Percentiles rank a stretch among this genome's conserved stretches.
These are phyloP conservation scores for Endoconidiophora laricicola DNA, from an alignment of 2,329 filamentous ascomycete species.

Conservation along the genomic window DNA sequence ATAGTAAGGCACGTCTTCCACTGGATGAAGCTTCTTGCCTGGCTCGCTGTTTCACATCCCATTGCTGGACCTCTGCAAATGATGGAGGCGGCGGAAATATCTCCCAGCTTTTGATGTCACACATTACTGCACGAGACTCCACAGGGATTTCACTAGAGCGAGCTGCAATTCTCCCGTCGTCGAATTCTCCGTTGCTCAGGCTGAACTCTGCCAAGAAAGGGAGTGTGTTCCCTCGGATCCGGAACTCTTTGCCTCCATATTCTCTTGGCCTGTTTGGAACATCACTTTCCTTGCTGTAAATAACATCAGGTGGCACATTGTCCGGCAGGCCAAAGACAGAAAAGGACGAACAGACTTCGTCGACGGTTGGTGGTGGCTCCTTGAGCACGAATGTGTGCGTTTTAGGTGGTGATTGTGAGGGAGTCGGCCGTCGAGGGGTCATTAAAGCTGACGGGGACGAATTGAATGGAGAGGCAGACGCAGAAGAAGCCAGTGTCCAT, in stretches of 20 bases:
- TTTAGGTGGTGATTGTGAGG: background rate
- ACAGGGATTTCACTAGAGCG: background rate
- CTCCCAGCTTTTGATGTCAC: slow-evolving; percentile 51
- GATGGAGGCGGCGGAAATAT: slow-evolving; percentile 55
- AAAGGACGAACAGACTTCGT: slow-evolving; percentile 13
- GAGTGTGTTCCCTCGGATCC: slow-evolving; percentile 54
- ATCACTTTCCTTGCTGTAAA: slow-evolving; percentile 70
- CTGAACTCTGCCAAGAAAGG: slow-evolving; percentile 73
- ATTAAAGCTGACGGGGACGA: background rate
- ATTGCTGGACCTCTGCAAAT: slow-evolving; percentile 49
- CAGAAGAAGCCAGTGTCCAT: slow-evolving; percentile 2
- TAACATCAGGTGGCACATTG: slow-evolving; percentile 69
- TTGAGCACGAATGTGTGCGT: background rate
- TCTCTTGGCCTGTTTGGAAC: slow-evolving; percentile 62
- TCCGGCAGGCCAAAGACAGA: slow-evolving; percentile 31
- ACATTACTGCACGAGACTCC: slow-evolving; percentile 14
- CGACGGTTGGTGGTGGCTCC: slow-evolving; percentile 17
- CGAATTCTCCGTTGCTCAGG: slow-evolving; percentile 26
- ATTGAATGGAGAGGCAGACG: background rate
- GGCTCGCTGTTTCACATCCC: slow-evolving; percentile 25
- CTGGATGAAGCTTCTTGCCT: background rate
- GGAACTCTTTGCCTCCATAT: slow-evolving; percentile 79
- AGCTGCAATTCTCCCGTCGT: slow-evolving; percentile 14
- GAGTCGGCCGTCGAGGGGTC: background rate
- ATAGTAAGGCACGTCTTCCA: background rate